Evolutionary conservation across 345 rosid species (phyloP).

Genomic region (Brassica cretica): DNA sequence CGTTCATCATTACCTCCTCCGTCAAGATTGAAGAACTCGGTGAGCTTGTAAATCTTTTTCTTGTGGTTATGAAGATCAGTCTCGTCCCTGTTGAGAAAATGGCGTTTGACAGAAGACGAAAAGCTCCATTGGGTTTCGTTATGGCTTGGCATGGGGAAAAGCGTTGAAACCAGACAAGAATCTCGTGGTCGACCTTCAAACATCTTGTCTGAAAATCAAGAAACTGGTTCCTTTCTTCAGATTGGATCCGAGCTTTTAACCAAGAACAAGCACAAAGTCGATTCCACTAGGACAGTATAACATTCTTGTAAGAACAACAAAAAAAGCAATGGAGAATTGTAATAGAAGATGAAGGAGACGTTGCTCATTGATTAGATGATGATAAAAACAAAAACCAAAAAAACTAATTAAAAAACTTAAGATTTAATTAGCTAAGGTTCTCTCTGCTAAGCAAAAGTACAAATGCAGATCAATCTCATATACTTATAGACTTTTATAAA

Average conservation of each 20-base stretch:
- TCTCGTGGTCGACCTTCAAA: constrained; percentile 37
- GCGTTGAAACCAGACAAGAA: constrained; percentile 41
- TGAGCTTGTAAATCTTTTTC: constrained; percentile 30
- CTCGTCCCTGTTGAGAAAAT: constrained; percentile 28
- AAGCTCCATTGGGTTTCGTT: constrained; percentile 36
- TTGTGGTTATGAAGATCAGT: constrained; percentile 10
- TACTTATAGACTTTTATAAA: too few relatives aligned
- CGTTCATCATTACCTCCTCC: not conserved
- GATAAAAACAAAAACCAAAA: not conserved
- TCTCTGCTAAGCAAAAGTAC: too few relatives aligned
- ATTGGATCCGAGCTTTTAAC: constrained; percentile 18
- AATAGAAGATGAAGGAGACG: constrained; percentile 6
- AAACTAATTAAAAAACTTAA: not conserved
- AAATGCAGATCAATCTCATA: too few relatives aligned
- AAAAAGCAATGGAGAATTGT: constrained; percentile 2
- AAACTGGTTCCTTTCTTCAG: constrained; percentile 19
- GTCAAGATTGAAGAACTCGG: not conserved
- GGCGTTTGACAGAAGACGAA: constrained; percentile 27
- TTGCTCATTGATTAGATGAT: constrained; percentile 18
- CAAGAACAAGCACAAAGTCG: constrained; percentile 8
- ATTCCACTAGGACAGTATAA: constrained; percentile 13
- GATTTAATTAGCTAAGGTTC: not conserved
- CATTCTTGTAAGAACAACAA: constrained; percentile 1
- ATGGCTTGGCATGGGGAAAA: constrained; percentile 34
- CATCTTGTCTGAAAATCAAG: constrained; percentile 29